phyloP scores from a whole-genome alignment of 202 grass and related monocot genomes.

The Hordeum pubiflorum region DNA sequence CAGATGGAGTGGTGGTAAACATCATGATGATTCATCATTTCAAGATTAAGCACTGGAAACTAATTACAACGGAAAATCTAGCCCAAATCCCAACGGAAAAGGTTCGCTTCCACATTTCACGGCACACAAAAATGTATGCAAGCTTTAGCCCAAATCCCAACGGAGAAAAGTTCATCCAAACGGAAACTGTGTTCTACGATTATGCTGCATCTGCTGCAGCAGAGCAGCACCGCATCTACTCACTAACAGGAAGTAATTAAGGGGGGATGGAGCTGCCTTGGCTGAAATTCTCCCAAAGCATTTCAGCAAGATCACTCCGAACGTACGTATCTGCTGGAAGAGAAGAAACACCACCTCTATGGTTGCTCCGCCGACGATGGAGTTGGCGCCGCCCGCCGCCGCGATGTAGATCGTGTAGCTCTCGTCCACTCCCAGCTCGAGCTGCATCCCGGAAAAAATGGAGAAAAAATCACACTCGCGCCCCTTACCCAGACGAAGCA shows the following conservation, averaged over 20 bases:
- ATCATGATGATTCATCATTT: not conserved
- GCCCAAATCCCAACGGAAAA: not conserved
- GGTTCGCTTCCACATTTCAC: too few species aligned
- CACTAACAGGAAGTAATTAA: not conserved
- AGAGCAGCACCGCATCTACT: not conserved
- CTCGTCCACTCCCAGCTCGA: conserved; percentile 81
- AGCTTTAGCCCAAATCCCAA: not conserved
- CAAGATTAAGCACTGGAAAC: not conserved
- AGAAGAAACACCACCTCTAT: conserved; percentile 46
- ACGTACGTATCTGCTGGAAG: not conserved
- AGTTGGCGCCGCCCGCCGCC: conserved; percentile 24
- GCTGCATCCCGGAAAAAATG: conserved; percentile 7
- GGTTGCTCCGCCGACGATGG: conserved; percentile 66
- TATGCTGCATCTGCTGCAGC: not conserved
- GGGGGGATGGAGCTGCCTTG: not conserved
- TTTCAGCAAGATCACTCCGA: not conserved
- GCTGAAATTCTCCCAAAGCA: not conserved
- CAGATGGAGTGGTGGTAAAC: not conserved
- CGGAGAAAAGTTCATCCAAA: not conserved
- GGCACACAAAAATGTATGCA: too few species aligned
- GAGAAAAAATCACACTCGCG: not conserved
- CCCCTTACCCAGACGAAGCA: not conserved
- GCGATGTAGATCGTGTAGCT: conserved; percentile 63
- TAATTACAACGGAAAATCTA: too few species aligned
- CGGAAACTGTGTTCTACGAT: not conserved